Base-by-base conservation (phyloP, 2,329 filamentous ascomycete species). In the Thielaviopsis populi region DNA sequence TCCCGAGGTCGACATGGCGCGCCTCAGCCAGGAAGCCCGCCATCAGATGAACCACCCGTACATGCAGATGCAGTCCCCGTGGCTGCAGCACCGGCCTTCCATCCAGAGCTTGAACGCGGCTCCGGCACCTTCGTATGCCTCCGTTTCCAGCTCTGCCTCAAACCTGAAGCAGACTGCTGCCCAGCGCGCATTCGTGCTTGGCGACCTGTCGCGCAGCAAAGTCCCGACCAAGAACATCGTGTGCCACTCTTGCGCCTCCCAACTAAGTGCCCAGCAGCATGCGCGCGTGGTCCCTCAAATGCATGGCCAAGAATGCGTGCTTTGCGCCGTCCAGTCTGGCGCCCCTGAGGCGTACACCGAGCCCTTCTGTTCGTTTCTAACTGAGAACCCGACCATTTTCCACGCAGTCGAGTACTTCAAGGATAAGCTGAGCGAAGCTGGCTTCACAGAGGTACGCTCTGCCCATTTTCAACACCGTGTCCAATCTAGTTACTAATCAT, bases 331-430 rank as follows among this genome's bases (percentile, higher is more conserved):
- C 54, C 70, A 71, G 67, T 72, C 75, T 63, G 71, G 74, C 68
- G 75, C 77, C 62, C 81, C 84, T 3, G 84, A 85, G 70, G 79
- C 79, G 66, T 95, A 91, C 73, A 88, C 89, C 8, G 80, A 90
- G 74, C 89, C 91, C 0, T 96, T 95, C 73, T 86, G 87, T 72
- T 81, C 89, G 62, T 97, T 96, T 72, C 82, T 97, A 77, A 88
- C 85, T 54, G 81, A 88, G 67, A 96, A 96, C 72, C 94, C 94
- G 0, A 97, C 94, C 8, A 83, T 96, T 58, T 99, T 95, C 74
- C 94, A 99, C 71, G 84, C 89, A 1, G 91, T 96, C 33, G 82
- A 84, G 65, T 83, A 89, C 69, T 89, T 96, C 72, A 84, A 86
- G 70, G 78, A 80, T 65, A 85, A 91, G 70, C 80, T 96, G 59